phyloP scores from a whole-genome alignment of 352 stramenopile genomes.

The Phytophthora fragariaefolia region DNA sequence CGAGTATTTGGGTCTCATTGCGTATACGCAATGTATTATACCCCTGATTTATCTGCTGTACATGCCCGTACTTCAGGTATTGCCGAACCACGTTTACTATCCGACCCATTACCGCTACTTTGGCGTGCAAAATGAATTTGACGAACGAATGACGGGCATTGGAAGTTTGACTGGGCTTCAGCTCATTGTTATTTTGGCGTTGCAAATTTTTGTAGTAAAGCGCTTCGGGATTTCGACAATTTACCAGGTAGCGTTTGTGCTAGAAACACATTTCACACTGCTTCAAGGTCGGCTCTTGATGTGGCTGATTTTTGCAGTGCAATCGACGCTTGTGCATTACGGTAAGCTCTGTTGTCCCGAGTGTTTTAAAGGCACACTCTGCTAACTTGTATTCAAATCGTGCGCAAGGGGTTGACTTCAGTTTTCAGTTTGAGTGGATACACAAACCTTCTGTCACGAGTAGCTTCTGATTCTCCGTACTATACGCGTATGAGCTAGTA shows the following conservation, averaged over 20 bases:
- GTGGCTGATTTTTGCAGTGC: constrained; percentile 36
- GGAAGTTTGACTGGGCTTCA: constrained; percentile 23
- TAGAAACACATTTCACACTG: constrained; percentile 42
- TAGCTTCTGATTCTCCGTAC: neutral
- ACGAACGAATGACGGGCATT: constrained; percentile 31
- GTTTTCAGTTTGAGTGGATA: constrained; percentile 19
- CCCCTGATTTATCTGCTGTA: constrained; percentile 44
- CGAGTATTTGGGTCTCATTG: constrained; percentile 43
- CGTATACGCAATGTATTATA: constrained; percentile 44
- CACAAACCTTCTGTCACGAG: neutral
- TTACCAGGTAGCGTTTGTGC: constrained; percentile 61
- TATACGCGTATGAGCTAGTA: no score
- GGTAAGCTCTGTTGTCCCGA: constrained; percentile 7
- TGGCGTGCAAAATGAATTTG: constrained; percentile 14
- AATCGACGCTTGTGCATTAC: constrained; percentile 35
- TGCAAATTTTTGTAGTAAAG: constrained; percentile 36
- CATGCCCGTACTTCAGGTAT: constrained; percentile 24
- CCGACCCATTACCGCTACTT: constrained; percentile 35
- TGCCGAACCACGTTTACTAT: constrained; percentile 41
- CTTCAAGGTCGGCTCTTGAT: constrained; percentile 51
- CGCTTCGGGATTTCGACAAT: constrained; percentile 38
- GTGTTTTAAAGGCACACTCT: neutral
- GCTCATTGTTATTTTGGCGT: constrained; percentile 14
- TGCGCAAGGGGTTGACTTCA: constrained; percentile 15
- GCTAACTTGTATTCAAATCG: neutral